A percentile compares a stretch with the other conserved stretches of the same genome.
phyloP scores from a whole-genome alignment of 2,329 filamentous ascomycete species.

The Clarireedia paspali region DNA sequence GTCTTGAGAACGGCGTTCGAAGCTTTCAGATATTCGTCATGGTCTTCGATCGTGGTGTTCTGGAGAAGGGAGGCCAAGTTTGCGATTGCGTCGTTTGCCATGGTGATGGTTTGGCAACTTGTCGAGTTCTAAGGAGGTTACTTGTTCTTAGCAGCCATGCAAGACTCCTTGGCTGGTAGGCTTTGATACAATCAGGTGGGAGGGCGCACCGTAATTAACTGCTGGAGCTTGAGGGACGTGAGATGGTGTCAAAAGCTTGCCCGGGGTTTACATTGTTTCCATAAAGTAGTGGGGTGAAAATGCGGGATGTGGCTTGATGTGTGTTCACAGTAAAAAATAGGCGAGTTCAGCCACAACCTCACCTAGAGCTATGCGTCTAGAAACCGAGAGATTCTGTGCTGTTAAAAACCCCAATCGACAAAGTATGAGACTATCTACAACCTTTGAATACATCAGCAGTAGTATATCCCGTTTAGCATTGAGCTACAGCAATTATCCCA shows the following conservation, averaged over 20 bases:
- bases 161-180: not conserved
- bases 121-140: not conserved
- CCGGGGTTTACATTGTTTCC: not conserved
- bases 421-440: no score
- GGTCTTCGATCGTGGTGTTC: conserved; percentile 54
- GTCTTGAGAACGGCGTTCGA: conserved; percentile 54
- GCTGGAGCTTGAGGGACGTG: not conserved
- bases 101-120: conserved; percentile 7
- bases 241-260: conserved; percentile 9
- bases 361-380: no score
- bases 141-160: not conserved
- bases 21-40: conserved; percentile 62
- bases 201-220: not conserved
- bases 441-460: no score
- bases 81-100: conserved; percentile 28
- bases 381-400: no score
- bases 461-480: no score
- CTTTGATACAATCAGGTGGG: not conserved
- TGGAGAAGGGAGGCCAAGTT: conserved; percentile 36
- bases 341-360: not conserved
- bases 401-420: no score
- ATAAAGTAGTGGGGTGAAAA: not conserved
- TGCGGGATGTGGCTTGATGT: not conserved
- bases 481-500: no score
- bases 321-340: not conserved